Evolutionary conservation across 345 rosid genomes (phyloP), one percentile per base, ranked within the genome.

Genomic region (Brassica carinata): DNA sequence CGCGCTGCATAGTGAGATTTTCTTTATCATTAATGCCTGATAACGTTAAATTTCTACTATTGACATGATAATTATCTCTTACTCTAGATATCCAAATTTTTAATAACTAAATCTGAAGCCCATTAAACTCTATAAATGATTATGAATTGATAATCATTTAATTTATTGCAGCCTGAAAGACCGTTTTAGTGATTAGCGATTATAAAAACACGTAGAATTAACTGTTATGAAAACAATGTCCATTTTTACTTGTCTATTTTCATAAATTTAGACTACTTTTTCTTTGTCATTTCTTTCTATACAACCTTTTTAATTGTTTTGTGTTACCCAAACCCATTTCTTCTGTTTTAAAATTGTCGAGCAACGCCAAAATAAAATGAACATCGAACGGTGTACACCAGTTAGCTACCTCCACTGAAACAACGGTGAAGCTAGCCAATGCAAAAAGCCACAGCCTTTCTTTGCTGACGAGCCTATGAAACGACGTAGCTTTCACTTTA

Each of bases 391-490:
- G 27, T 66, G 23, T 17, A 66, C 64, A 71, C 31, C 65, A 26
- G 65, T 27, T 62, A 62, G 34, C 8, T 13, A 27, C 66, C 66
- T 26, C 65, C 65, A 61, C 65, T 11, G 33, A 61, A 61, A 61
- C 33, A 62, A 27, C 40, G 67, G 17, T 30, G 67, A 30, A 30
- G 19, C 40, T 23, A 64, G 11, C 67, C 67, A 63, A 63, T 64
- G 19, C 40, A 64, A 64, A 27, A 14, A 64, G 68, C 43, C 53
- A 66, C 58, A 73, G 10, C 58, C 33, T 8, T 3, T 8, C 17
- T 19, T 66, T 34, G 38, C 38, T 36, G 4, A 34, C 66, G 65
- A 64, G 71, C 66, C 40, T 34, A 34, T 3, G 67, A 72, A 78
- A 78, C 72, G 72, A 71, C 72, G 33, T 55, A 36, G 72, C 5